phyloP scores from a whole-genome alignment of 139 green algal species.

The Tetraselmis striata region DNA sequence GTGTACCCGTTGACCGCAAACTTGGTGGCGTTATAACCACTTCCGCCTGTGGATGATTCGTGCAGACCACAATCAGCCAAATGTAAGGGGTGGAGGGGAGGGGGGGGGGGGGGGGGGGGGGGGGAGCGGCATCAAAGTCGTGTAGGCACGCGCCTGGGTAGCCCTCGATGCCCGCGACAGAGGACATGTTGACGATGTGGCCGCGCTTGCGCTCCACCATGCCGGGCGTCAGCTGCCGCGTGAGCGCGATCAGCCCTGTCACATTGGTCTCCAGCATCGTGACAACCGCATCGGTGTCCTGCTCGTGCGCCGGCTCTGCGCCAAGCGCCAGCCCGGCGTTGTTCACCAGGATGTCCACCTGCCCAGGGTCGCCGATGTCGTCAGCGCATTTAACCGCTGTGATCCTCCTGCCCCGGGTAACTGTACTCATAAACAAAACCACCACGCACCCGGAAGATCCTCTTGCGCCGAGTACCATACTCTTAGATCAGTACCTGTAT shows the following conservation, averaged over 20 bases:
- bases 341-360: conserved; percentile 77
- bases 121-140: too few species aligned
- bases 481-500: too few species aligned
- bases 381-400: too few species aligned
- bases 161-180: conserved; percentile 56
- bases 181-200: conserved; percentile 76
- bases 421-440: too few species aligned
- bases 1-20: conserved; percentile 61
- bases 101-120: too few species aligned
- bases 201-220: conserved; percentile 66
- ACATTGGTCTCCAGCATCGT: conserved; percentile 82
- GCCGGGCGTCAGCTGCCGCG: conserved; percentile 40
- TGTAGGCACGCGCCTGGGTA: conserved; percentile 48
- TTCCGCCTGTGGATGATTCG: too few species aligned
- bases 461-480: too few species aligned
- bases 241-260: conserved; percentile 56
- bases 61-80: too few species aligned
- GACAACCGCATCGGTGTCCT: conserved; percentile 30
- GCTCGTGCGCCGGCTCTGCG: conserved; percentile 8
- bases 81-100: too few species aligned
- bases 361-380: too few species aligned
- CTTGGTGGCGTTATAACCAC: conserved; percentile 76
- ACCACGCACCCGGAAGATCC: too few species aligned
- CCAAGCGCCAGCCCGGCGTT: conserved; percentile 78
- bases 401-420: too few species aligned